A percentile compares a stretch with the other conserved stretches of the same genome.
These are phyloP conservation scores for Hura crepitans DNA, from an alignment of 441 rosid species.

Conservation along the genomic window DNA sequence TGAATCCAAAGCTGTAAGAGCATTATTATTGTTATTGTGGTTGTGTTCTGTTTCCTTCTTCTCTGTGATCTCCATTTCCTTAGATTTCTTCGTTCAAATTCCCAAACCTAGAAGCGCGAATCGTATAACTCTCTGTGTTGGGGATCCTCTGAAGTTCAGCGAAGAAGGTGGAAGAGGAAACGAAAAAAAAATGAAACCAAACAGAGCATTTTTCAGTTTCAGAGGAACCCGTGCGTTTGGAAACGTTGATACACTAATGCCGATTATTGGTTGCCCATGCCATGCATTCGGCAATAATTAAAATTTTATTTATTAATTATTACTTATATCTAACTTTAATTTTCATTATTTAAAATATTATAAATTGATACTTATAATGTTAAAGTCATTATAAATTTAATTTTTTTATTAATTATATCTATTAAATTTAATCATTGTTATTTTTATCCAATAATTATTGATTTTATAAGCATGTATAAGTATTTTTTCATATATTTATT, in stretches of 20 bases:
- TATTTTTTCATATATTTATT: too few relatives aligned
- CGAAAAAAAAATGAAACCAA: background rate
- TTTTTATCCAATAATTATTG: too few relatives aligned
- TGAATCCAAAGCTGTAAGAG: slow-evolving; percentile 18
- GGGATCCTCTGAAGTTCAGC: background rate
- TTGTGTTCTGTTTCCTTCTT: slow-evolving; percentile 53
- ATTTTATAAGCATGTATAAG: too few relatives aligned
- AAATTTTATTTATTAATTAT: too few relatives aligned
- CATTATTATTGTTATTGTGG: slow-evolving; percentile 23
- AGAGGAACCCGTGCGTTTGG: slow-evolving; percentile 1
- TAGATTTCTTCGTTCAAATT: background rate
- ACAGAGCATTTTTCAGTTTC: background rate
- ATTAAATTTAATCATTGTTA: too few relatives aligned
- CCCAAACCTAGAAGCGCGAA: slow-evolving; percentile 5
- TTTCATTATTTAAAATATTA: too few relatives aligned
- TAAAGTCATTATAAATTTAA: too few relatives aligned
- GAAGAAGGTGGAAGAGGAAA: slow-evolving; percentile 9
- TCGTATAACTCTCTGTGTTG: background rate
- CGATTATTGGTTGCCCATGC: too few relatives aligned
- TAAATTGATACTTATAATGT: too few relatives aligned
- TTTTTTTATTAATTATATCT: too few relatives aligned
- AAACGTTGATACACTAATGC: background rate
- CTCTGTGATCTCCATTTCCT: slow-evolving; percentile 44
- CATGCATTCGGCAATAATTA: background rate
- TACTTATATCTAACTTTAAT: too few relatives aligned